These are phyloP conservation scores for Triglochin maritima DNA, from an alignment of 106 monocot genomes.

Conservation along the genomic window DNA sequence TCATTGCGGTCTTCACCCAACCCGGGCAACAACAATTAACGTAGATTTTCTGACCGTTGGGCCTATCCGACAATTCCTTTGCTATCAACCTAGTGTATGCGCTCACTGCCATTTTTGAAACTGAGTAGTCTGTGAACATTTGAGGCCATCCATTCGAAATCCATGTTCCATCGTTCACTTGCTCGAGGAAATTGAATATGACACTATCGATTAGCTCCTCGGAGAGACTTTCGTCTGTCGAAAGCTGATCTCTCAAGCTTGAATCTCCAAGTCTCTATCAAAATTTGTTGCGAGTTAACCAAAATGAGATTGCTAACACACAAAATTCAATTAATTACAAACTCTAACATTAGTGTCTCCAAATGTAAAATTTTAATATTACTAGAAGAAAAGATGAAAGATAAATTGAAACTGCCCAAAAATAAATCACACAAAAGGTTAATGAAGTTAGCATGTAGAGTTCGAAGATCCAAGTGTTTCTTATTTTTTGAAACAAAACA, in stretches of 20 bases:
- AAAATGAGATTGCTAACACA: too few species aligned
- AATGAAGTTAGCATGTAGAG: background rate
- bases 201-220: constrained; percentile 61
- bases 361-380: too few species aligned
- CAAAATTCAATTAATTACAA: too few species aligned
- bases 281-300: too few species aligned
- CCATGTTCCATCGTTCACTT: constrained; percentile 55
- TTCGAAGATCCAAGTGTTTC: background rate
- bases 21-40: constrained; percentile 91
- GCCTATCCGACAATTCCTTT: constrained; percentile 29
- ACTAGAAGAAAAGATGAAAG: background rate
- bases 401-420: too few species aligned
- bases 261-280: constrained; percentile 66
- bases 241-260: constrained; percentile 50
- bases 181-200: constrained; percentile 48
- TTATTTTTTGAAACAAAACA: too few species aligned
- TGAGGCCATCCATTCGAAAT: constrained; percentile 55
- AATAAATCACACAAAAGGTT: too few species aligned
- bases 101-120: constrained; percentile 82
- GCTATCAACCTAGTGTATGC: constrained; percentile 65
- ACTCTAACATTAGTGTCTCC: too few species aligned
- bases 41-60: constrained; percentile 47
- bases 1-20: constrained; percentile 95
- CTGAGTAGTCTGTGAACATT: constrained; percentile 78
- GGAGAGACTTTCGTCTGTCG: constrained; percentile 41